A percentile compares a stretch with the other conserved stretches of the same genome.
These are phyloP conservation scores for Candolleomyces efflorescens DNA, from an alignment of 768 basidiomycete species.

Conservation along the genomic window DNA sequence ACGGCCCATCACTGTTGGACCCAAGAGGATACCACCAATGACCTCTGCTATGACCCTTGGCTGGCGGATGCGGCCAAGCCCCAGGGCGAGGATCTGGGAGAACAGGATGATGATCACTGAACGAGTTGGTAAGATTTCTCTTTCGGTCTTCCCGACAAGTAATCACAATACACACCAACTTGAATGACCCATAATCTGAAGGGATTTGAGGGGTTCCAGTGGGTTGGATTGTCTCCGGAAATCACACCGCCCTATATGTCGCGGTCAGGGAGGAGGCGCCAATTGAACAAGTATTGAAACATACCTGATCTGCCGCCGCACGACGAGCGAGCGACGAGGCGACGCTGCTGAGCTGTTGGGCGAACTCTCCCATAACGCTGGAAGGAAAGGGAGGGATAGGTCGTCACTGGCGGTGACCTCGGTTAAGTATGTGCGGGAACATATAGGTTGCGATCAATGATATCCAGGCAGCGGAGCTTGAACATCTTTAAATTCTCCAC, in stretches of 20 bases:
- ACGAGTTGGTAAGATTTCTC: neutral
- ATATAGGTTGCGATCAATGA: no score
- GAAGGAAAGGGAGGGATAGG: neutral
- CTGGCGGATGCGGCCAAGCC: slow-evolving; percentile 69
- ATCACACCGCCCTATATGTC: slow-evolving; percentile 65
- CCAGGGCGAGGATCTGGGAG: slow-evolving; percentile 66
- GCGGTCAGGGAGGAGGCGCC: neutral
- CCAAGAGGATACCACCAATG: slow-evolving; percentile 84
- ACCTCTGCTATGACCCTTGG: slow-evolving; percentile 95
- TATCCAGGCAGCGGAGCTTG: no score
- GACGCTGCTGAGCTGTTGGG: slow-evolving; percentile 4
- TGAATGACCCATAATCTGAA: slow-evolving; percentile 76
- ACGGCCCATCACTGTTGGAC: slow-evolving; percentile 72
- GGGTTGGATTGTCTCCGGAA: slow-evolving; percentile 65
- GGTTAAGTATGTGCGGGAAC: no score
- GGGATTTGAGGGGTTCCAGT: slow-evolving; percentile 63
- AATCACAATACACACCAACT: slow-evolving; percentile 44
- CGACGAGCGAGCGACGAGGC: slow-evolving; percentile 33
- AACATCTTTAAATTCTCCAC: no score
- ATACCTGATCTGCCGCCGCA: slow-evolving; percentile 47
- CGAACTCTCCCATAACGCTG: slow-evolving; percentile 7
- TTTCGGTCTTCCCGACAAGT: neutral
- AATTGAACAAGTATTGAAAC: slow-evolving; percentile 6
- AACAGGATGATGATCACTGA: slow-evolving; percentile 78
- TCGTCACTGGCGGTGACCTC: no score